Conservation (phyloP, 495 filamentous ascomycete genomes). For the Daldinia concentrica region DNA sequence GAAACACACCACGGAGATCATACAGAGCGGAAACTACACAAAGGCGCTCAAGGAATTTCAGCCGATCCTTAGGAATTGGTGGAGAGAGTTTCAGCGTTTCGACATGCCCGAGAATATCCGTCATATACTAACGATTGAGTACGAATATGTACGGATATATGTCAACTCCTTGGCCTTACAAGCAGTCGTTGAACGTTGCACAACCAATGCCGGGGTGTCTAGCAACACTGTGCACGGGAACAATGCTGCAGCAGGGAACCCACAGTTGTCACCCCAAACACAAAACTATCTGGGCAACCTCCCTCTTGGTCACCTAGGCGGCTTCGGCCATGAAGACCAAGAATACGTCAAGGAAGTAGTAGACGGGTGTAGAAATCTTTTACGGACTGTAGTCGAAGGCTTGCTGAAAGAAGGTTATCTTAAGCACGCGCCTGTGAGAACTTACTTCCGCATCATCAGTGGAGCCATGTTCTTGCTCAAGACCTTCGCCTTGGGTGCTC, state of each 20-base stretch:
- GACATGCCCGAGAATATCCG: conserved; percentile 77
- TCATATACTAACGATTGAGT: conserved; percentile 88
- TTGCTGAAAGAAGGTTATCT: conserved; percentile 85
- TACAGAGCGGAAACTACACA: conserved; percentile 83
- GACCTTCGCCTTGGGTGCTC: conserved; percentile 93
- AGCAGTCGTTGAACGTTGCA: conserved; percentile 93
- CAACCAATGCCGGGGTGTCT: conserved; percentile 69
- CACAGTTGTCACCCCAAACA: conserved; percentile 64
- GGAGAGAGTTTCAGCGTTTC: conserved; percentile 74
- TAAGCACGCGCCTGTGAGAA: conserved; percentile 90
- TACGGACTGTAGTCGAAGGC: conserved; percentile 82
- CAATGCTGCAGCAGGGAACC: conserved; percentile 49
- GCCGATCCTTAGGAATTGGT: conserved; percentile 78
- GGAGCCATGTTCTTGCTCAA: conserved; percentile 93
- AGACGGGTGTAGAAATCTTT: conserved; percentile 82
- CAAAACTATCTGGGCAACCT: conserved; percentile 66
- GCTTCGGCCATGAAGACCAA: conserved; percentile 68
- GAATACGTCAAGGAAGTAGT: conserved; percentile 89
- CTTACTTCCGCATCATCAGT: conserved; percentile 93
- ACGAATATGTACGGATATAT: conserved; percentile 89
- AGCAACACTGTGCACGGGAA: conserved; percentile 43
- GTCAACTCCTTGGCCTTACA: conserved; percentile 93
- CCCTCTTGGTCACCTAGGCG: conserved; percentile 64
- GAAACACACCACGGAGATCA: conserved; percentile 84
- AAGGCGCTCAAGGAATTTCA: conserved; percentile 81